Base-by-base conservation (phyloP, 2,329 filamentous ascomycete genomes). In the Talaromyces sp. region DNA sequence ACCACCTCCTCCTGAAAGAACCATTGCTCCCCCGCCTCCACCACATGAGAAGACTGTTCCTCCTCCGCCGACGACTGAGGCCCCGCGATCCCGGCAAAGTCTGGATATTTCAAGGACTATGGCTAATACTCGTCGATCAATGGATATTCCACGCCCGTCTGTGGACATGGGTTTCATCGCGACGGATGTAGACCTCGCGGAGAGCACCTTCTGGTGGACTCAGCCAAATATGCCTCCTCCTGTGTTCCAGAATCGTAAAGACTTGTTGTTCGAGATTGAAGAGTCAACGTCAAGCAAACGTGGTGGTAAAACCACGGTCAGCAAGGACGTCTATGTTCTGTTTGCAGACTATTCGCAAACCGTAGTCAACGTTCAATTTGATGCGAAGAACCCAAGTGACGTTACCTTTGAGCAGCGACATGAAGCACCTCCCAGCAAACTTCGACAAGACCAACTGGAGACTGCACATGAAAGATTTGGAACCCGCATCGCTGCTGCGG, bases 261-360 rank as follows among this genome's bases (percentile, higher is more conserved):
- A 99, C 72, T 83, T 98, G 16, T 84, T 92, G 60, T 89, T 86
- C 58, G 92, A 98, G 75, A 84, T 88, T 23, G 91, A 96, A 67
- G 91, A 97, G 72, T 86, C 88, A 1, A 87, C 84, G 6, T 84
- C 88, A 14, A 83, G 84, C 11, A 87, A 88, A 66, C 85, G 88
- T 14, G 88, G 88, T 31, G 87, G 90, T 28, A 88, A 88, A 73
- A 86, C 86, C 0, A 84, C 83, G 1, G 80, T 96, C 21, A 90
- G 88, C 6, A 93, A 93, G 67, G 87, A 93, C 64, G 83, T 97
- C 46, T 95, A 89, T 69, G 81, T 98, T n/a, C 79, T 99, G 8
- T 99, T 91, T 79, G 88, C 92, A 70, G 95, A 99, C 77, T 99
- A 99, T 76, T 97, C 93, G 18, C 95, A 98, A 74, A 98, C 93